A percentile compares a stretch with the other conserved stretches of the same genome.
Evolutionary conservation across 805 yeast species (phyloP).

Genomic region (Yamadazyma philogaea): DNA sequence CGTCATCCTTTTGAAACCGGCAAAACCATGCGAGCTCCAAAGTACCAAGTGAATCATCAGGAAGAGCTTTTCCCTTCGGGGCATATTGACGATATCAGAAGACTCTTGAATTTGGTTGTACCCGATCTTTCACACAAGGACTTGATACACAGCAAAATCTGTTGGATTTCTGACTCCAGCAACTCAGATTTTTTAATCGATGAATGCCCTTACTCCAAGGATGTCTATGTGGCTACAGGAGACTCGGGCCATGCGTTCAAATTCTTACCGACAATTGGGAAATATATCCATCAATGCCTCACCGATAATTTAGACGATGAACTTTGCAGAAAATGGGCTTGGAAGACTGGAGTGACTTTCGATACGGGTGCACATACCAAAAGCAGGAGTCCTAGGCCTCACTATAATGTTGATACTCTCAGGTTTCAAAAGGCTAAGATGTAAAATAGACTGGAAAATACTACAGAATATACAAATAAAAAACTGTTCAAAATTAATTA

Average conservation of each 20-base stretch:
- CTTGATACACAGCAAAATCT: constrained; percentile 13
- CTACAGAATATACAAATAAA: not conserved
- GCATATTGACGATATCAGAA: constrained; percentile 12
- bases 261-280: constrained; percentile 46
- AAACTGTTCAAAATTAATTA: not conserved
- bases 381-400: constrained; percentile 15
- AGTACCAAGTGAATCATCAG: constrained; percentile 12
- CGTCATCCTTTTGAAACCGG: constrained; percentile 16
- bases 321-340: constrained; percentile 19
- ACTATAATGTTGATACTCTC: constrained; percentile 8
- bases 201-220: constrained; percentile 27
- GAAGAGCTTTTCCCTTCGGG: constrained; percentile 14
- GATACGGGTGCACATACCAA: constrained; percentile 11
- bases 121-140: constrained; percentile 15
- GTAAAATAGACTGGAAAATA: not conserved
- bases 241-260: constrained; percentile 50
- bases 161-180: constrained; percentile 33
- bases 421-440: constrained; percentile 1
- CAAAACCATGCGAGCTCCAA: constrained; percentile 13
- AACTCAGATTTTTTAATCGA: constrained; percentile 42
- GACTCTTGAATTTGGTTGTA: constrained; percentile 12
- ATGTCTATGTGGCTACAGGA: constrained; percentile 43
- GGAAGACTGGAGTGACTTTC: constrained; percentile 16
- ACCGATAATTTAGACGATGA: constrained; percentile 24
- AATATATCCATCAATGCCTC: constrained; percentile 33